phyloP scores from a whole-genome alignment of 805 yeast genomes.

The Monosporozyma solicola region DNA sequence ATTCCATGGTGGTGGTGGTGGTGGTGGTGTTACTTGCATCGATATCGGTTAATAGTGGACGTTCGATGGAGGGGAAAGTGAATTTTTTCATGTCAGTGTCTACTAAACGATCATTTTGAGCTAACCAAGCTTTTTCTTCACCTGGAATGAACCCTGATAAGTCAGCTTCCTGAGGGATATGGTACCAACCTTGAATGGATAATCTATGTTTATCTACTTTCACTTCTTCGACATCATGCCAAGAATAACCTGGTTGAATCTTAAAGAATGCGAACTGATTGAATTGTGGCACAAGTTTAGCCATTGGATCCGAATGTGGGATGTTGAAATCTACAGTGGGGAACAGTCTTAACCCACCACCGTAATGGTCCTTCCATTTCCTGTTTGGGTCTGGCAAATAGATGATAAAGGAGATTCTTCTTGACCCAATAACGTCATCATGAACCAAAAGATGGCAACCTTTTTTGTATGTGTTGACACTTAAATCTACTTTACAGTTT shows the following conservation, averaged over 20 bases:
- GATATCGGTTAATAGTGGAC: conserved; percentile 42
- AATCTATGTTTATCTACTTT: conserved; percentile 82
- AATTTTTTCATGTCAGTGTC: conserved; percentile 59
- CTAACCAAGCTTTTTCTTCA: conserved; percentile 56
- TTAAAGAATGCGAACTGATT: conserved; percentile 93
- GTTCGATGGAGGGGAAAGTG: conserved; percentile 61
- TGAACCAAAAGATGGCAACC: conserved; percentile 93
- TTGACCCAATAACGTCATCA: conserved; percentile 94
- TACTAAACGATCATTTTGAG: conserved; percentile 71
- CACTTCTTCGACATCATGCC: conserved; percentile 98
- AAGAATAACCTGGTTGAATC: conserved; percentile 92
- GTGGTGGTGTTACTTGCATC: neutral
- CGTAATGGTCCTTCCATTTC: conserved; percentile 83
- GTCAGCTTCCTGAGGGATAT: conserved; percentile 91
- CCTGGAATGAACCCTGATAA: conserved; percentile 65
- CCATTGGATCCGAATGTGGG: conserved; percentile 67
- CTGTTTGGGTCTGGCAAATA: conserved; percentile 90
- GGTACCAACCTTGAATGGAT: conserved; percentile 98
- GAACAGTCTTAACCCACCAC: conserved; percentile 83
- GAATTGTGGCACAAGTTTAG: conserved; percentile 79
- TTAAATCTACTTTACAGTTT: conserved; percentile 87
- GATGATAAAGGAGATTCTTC: conserved; percentile 86
- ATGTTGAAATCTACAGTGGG: conserved; percentile 84
- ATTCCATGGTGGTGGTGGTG: neutral
- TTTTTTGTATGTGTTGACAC: conserved; percentile 80